Evolutionary conservation across 139 green algal genomes (phyloP), one percentile per base, ranked within the genome.

Genomic region (Picochlorum sp.): DNA sequence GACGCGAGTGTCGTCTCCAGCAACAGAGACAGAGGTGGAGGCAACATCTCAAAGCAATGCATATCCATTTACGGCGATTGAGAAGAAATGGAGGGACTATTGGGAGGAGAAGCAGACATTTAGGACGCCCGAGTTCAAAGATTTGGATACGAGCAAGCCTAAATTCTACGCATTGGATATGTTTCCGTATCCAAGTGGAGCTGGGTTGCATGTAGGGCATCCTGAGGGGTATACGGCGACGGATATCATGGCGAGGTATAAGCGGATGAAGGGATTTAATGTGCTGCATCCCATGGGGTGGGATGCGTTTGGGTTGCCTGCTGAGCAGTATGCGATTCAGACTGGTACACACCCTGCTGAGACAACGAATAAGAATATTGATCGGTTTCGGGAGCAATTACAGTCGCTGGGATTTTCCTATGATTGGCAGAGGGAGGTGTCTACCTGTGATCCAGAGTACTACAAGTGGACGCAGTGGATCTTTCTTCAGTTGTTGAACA

Each of bases 131-230:
- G 72, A 86, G 8, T 67, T 83, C 16, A 63, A 83, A n/a, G 64
- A 92, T 11, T 73, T 96, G 45, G 93, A 98, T 83, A 96, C 78
- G 14, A 83, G 47, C 61, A 96, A 96, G 71, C 92, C 94, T 28
- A 99, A 99, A 71, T 96, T 88, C 72, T 99, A 99, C 52, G 92
- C 90, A 2, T 79, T 99, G 54, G 94, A 99, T 77, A 99, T 99
- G 94, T 99, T 99, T 67, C 93, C 93, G 2, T 99, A 98, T 74
- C 93, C 93, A 10, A 96, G 81, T 68, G 86, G 88, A 7, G 71
- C 86, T 21, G 88, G 90, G 13, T 72, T 95, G 45, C 90, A 96
- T 69, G 88, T 96, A 58, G 90, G 88, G 3, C 88, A 95, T 76
- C 86, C 87, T 18, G 87, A 94, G 61, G 88, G 88, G 30, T 96